Percentiles rank a stretch among this genome's conserved stretches.
Conservation (phyloP, 371 early-diverging fungal genomes). For the Actinomucor elegans region DNA sequence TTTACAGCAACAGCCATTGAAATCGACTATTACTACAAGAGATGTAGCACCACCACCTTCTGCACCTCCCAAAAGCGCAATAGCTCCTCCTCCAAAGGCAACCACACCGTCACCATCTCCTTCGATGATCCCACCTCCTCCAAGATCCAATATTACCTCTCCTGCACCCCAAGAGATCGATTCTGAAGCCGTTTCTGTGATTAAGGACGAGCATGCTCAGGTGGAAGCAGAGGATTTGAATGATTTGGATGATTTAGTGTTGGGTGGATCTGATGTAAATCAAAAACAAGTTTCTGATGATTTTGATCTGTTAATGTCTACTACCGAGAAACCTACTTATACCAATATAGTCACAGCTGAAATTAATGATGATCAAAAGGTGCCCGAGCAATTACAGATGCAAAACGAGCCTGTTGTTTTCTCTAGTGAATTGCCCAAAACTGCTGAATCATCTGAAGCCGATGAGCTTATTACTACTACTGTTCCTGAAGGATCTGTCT, state of each 20-base stretch:
- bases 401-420: not conserved
- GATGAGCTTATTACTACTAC: not conserved
- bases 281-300: not conserved
- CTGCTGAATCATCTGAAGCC: not conserved
- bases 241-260: constrained; percentile 23
- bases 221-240: constrained; percentile 8
- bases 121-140: not conserved
- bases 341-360: too few relatives aligned
- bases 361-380: not conserved
- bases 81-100: not conserved
- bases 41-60: not conserved
- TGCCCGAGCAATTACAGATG: not conserved
- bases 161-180: not conserved
- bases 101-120: not conserved
- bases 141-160: not conserved
- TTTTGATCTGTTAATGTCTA: not conserved
- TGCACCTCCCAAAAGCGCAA: not conserved
- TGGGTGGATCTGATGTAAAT: constrained; percentile 2
- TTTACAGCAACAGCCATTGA: constrained; percentile 8
- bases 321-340: not conserved
- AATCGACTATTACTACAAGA: not conserved
- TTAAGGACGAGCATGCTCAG: too few relatives aligned
- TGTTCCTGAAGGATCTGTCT: not conserved
- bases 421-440: not conserved
- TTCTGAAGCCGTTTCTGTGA: too few relatives aligned